Percentiles rank a stretch among this genome's conserved stretches.
Conservation (phyloP, 805 yeast genomes). For the Wickerhamiella nectarea region DNA sequence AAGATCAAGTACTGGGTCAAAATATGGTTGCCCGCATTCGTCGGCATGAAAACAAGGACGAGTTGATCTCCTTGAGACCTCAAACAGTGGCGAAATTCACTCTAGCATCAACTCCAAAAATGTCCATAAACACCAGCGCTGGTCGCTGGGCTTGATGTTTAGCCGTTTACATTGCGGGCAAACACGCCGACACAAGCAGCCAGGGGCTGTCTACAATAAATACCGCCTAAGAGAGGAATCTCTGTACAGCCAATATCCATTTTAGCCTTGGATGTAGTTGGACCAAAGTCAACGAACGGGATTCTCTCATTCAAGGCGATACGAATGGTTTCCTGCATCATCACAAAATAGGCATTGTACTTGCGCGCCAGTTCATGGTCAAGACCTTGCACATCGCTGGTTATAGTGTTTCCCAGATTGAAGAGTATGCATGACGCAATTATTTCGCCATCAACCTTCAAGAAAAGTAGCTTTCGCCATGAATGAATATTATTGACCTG, state of each 20-base stretch:
- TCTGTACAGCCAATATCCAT: constrained; percentile 30
- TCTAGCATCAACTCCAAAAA: neutral
- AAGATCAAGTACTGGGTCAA: constrained; percentile 9
- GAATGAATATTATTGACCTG: constrained; percentile 20
- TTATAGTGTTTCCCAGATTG: constrained; percentile 33
- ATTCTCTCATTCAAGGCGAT: constrained; percentile 30
- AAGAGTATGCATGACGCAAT: constrained; percentile 33
- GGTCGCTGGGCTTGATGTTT: constrained; percentile 4
- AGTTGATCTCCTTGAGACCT: constrained; percentile 7
- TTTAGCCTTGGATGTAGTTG: constrained; percentile 34
- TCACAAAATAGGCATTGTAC: constrained; percentile 34
- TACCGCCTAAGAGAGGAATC: constrained; percentile 30
- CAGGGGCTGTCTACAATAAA: constrained; percentile 23
- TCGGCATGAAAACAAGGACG: constrained; percentile 9
- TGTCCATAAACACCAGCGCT: neutral
- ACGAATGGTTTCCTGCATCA: constrained; percentile 35
- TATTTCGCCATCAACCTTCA: constrained; percentile 27
- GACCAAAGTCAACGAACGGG: constrained; percentile 34
- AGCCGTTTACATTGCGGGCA: constrained; percentile 18
- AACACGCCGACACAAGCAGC: constrained; percentile 18
- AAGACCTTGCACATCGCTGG: constrained; percentile 34
- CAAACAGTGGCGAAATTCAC: neutral
- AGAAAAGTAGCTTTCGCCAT: constrained; percentile 27
- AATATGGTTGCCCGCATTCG: constrained; percentile 9
- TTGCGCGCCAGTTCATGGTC: constrained; percentile 30